Conservation (phyloP, 2,329 filamentous ascomycete genomes). For the Ophiosphaerella narmari region DNA sequence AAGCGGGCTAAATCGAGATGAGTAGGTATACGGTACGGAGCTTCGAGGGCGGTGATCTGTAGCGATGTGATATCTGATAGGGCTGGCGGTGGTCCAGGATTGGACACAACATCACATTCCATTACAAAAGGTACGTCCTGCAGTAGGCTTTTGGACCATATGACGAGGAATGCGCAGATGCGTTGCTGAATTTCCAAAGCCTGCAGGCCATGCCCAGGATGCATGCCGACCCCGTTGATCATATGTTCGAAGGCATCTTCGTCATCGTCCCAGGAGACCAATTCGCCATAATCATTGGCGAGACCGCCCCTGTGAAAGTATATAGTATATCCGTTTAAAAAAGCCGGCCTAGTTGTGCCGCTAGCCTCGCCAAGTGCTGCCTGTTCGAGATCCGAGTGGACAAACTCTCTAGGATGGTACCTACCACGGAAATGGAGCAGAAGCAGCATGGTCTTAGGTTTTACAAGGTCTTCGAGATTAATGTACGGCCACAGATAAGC, state of each 20-base stretch:
- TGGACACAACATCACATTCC: constrained; percentile 1
- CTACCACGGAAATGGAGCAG: constrained; percentile 59
- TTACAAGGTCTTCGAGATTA: constrained; percentile 61
- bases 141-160: constrained; percentile 55
- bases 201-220: constrained; percentile 55
- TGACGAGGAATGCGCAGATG: constrained; percentile 55
- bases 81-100: constrained; percentile 8
- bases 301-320: constrained; percentile 34
- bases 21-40: constrained; percentile 58
- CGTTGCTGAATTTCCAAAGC: constrained; percentile 58
- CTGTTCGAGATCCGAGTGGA: constrained; percentile 49
- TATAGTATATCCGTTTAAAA: constrained; percentile 39
- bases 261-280: constrained; percentile 45
- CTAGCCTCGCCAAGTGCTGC: constrained; percentile 7
- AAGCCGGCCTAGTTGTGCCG: constrained; percentile 7
- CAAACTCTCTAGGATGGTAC: constrained; percentile 55
- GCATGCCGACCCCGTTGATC: constrained; percentile 42
- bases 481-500: constrained; percentile 57
- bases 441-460: constrained; percentile 51
- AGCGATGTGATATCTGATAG: constrained; percentile 17
- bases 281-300: constrained; percentile 42
- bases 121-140: constrained; percentile 48
- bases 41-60: constrained; percentile 49
- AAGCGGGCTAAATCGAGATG: constrained; percentile 54
- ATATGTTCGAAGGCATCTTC: constrained; percentile 48